These are phyloP conservation scores for Salix suchowensis DNA, from an alignment of 345 rosid genomes.

Conservation along the genomic window DNA sequence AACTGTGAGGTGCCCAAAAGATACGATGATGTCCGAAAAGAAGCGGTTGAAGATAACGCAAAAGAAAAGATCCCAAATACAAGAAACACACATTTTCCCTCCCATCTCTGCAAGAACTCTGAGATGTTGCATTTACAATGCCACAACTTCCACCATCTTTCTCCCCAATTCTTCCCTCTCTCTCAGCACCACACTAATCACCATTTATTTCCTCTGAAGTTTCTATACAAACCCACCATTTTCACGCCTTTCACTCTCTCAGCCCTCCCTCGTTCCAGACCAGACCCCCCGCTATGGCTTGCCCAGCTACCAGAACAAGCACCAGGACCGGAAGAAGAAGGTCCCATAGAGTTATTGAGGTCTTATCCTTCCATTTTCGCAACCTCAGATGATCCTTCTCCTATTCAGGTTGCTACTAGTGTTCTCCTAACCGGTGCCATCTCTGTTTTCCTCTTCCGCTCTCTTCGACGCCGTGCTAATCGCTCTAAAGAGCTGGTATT, in stretches of 20 bases:
- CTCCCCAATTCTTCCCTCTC: conserved; percentile 2
- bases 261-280: conserved; percentile 15
- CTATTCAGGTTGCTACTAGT: conserved; percentile 75
- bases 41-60: neutral
- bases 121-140: conserved; percentile 42
- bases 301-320: conserved; percentile 20
- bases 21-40: neutral
- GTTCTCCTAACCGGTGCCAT: conserved; percentile 83
- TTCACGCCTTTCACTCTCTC: conserved; percentile 2
- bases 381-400: conserved; percentile 65
- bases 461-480: conserved; percentile 75
- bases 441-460: conserved; percentile 75
- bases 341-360: conserved; percentile 67
- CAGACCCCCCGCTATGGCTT: conserved; percentile 27
- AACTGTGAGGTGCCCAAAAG: neutral
- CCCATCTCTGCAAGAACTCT: neutral
- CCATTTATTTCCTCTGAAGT: conserved; percentile 7
- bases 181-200: conserved; percentile 24
- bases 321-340: conserved; percentile 39
- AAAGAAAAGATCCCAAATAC: neutral
- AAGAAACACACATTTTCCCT: neutral
- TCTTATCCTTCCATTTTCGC: conserved; percentile 56
- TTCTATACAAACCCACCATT: neutral
- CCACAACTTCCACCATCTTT: neutral
- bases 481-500: conserved; percentile 74